Base-by-base conservation (phyloP, 2,329 filamentous ascomycete species). In the Fusarium sp. region DNA sequence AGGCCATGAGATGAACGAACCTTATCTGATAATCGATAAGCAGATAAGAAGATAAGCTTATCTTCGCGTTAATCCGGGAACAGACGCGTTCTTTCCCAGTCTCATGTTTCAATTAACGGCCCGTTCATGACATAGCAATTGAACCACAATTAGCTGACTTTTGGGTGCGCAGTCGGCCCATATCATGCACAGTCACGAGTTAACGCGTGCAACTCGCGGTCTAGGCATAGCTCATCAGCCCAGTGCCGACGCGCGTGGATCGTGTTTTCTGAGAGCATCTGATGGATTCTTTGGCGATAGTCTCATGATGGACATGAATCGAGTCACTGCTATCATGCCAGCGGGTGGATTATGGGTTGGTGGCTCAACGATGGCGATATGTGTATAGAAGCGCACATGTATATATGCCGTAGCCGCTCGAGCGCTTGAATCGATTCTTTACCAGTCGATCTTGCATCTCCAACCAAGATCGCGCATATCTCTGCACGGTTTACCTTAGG, bases 131-230 rank as follows among this genome's bases (percentile, higher is more conserved):
- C 46, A 37, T n/a, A 28, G 37, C 13, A 14, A 37, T 48, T 51
- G 21, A 19, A 48, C 59, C 45, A 65, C 50, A 45, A 23, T 62
- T 58, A 39, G 57, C 70, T 53, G 49, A 52, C 45, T 43, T 10
- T 9, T 12, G 6, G 8, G 6, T 19, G 6, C 6, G 10, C 23
- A 12, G 25, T 74, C 65, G 26, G 31, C 46, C 65, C 71, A 74
- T 70, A 45, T 19, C 7, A 25, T 11, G 4, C 25, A 51, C 25
- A 67, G 68, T 74, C 72, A 74, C 70, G 67, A 74, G 71, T 48
- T 63, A 34, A 46, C 70, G 70, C 41, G 65, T 65, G n/a, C 62
- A 46, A 57, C 30, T 65, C 64, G 69, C 55, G 67, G 60, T 19
- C 21, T 30, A 52, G 57, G 23, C 67, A 41, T 45, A 39, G 28